phyloP scores from a whole-genome alignment of 305 asterid species.

The Solanum hybrid region DNA sequence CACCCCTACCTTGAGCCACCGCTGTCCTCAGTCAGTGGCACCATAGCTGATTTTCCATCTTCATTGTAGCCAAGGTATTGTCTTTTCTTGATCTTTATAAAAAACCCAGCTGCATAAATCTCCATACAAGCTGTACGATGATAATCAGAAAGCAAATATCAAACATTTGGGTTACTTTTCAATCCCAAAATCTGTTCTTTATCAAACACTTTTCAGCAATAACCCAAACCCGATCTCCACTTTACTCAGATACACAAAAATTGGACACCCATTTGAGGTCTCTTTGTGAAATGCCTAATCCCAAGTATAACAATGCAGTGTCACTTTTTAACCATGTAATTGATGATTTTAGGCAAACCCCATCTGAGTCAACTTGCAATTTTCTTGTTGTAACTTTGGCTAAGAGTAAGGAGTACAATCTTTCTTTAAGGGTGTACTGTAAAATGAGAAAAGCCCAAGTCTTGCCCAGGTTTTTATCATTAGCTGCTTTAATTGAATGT shows the following conservation, averaged over 20 bases:
- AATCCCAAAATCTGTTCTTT: background rate
- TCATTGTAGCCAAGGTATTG: background rate
- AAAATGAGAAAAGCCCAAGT: conserved; percentile 25
- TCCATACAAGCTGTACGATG: background rate
- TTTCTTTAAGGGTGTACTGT: conserved; percentile 32
- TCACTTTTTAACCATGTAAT: conserved; percentile 24
- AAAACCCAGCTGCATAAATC: background rate
- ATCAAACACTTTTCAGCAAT: background rate
- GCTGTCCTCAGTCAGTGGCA: background rate
- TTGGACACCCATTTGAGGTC: conserved; percentile 35
- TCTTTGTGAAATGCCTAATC: conserved; percentile 24
- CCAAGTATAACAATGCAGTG: conserved; percentile 21
- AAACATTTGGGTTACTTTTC: background rate
- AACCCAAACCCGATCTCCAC: background rate
- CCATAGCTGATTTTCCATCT: background rate
- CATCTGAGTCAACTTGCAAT: conserved; percentile 27
- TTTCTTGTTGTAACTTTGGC: conserved; percentile 39
- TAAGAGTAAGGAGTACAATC: conserved; percentile 38
- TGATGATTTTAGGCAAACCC: conserved; percentile 29
- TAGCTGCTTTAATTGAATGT: conserved; percentile 41
- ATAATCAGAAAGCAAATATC: background rate
- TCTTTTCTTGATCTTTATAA: background rate
- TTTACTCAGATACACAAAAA: background rate
- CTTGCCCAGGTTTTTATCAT: conserved; percentile 31
- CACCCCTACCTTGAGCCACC: background rate